Evolutionary conservation across 108 stramenopile genomes (phyloP).

Genomic region (Phaeodactylum tricornutum): DNA sequence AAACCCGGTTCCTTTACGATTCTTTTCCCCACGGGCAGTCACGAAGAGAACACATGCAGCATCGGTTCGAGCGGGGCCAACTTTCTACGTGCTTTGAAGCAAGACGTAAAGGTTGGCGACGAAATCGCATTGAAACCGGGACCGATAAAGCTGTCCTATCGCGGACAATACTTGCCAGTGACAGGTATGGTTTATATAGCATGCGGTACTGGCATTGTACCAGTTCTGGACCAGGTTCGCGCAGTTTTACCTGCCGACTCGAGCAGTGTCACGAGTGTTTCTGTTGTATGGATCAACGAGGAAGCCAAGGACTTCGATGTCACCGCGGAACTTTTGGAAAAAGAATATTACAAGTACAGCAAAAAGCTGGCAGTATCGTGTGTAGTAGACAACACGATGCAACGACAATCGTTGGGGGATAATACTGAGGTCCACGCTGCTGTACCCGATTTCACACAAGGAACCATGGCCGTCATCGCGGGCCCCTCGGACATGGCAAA

Average conservation of each 20-base stretch:
- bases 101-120: constrained; percentile 52
- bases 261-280: constrained; percentile 38
- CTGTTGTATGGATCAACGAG: constrained; percentile 58
- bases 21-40: constrained; percentile 28
- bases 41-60: constrained; percentile 7
- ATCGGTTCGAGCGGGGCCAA: constrained; percentile 31
- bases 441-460: constrained; percentile 52
- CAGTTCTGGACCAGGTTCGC: constrained; percentile 54
- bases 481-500: constrained; percentile 46
- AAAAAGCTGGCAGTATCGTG: constrained; percentile 64
- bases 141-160: constrained; percentile 30
- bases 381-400: constrained; percentile 29
- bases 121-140: constrained; percentile 66
- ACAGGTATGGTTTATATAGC: constrained; percentile 62
- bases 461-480: constrained; percentile 65
- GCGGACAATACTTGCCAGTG: constrained; percentile 56
- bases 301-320: constrained; percentile 47
- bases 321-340: constrained; percentile 50
- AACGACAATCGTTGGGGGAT: constrained; percentile 25
- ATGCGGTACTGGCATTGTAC: constrained; percentile 51
- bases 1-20: constrained; percentile 21
- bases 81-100: constrained; percentile 45
- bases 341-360: constrained; percentile 54
- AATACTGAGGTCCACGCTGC: constrained; percentile 41
- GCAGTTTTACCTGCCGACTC: constrained; percentile 37